Evolutionary conservation across 192 early-diverging fungal species (phyloP).

Genomic region (Coemansia sp.): DNA sequence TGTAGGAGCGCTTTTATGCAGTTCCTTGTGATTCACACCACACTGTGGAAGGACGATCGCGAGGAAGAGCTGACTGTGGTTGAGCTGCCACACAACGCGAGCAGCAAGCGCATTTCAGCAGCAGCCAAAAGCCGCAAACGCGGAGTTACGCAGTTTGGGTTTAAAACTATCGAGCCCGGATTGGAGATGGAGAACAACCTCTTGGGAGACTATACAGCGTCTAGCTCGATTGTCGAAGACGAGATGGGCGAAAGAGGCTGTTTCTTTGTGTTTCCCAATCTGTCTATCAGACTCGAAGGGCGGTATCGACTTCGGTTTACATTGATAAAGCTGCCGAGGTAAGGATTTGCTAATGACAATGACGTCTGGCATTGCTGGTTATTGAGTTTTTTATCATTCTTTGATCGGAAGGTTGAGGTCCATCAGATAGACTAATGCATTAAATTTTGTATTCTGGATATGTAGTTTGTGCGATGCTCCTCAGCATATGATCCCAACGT

Average conservation of each 20-base stretch:
- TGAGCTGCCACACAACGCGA: constrained; percentile 49
- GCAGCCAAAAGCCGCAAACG: constrained; percentile 54
- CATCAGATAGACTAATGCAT: background rate
- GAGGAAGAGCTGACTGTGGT: constrained; percentile 45
- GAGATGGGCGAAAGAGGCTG: constrained; percentile 61
- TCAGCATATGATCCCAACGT: constrained; percentile 50
- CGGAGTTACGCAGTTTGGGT: constrained; percentile 46
- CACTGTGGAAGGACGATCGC: constrained; percentile 36
- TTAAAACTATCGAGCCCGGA: constrained; percentile 22
- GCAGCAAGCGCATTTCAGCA: constrained; percentile 53
- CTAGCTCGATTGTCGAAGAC: constrained; percentile 46
- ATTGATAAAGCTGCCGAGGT: constrained; percentile 70
- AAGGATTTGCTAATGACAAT: no score
- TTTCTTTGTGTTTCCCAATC: constrained; percentile 78
- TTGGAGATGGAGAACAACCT: constrained; percentile 50
- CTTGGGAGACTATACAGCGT: constrained; percentile 43
- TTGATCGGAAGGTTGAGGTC: no score
- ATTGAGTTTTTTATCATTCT: background rate
- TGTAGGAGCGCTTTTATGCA: constrained; percentile 46
- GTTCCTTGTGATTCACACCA: constrained; percentile 55
- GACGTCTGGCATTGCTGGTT: no score
- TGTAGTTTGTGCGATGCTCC: constrained; percentile 52
- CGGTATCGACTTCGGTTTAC: constrained; percentile 69
- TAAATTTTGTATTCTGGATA: background rate
- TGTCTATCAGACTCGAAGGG: constrained; percentile 73